Evolutionary conservation across 2,329 filamentous ascomycete species (phyloP).

Genomic region (Bipolaris zeicola): DNA sequence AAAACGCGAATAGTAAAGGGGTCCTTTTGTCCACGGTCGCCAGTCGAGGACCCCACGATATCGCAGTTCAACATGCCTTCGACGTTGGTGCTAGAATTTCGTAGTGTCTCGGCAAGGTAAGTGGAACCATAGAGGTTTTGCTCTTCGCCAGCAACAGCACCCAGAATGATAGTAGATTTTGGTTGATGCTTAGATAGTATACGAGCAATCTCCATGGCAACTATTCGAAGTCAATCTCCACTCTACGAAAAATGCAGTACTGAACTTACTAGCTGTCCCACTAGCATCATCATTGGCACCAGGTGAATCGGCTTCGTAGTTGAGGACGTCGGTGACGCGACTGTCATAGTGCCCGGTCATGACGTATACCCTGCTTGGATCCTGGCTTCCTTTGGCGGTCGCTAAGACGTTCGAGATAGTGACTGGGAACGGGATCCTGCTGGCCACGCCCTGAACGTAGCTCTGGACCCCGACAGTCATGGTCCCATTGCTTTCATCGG

Average conservation of each 20-base stretch:
- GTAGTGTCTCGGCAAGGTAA: conserved; percentile 60
- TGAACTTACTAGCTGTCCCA: conserved; percentile 54
- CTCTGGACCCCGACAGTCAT: conserved; percentile 58
- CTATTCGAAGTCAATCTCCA: conserved; percentile 23
- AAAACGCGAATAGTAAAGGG: conserved; percentile 62
- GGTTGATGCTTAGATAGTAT: conserved; percentile 57
- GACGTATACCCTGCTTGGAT: conserved; percentile 58
- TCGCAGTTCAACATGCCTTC: conserved; percentile 65
- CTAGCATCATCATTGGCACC: conserved; percentile 65
- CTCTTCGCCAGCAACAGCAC: conserved; percentile 63
- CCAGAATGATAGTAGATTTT: conserved; percentile 61
- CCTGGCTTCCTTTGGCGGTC: conserved; percentile 56
- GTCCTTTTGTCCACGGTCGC: conserved; percentile 54
- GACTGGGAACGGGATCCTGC: conserved; percentile 57
- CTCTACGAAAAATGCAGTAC: background rate
- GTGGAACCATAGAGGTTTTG: conserved; percentile 60
- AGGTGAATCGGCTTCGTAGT: conserved; percentile 60
- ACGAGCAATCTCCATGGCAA: conserved; percentile 62
- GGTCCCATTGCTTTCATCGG: conserved; percentile 55
- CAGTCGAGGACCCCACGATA: conserved; percentile 60
- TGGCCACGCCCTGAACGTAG: conserved; percentile 58
- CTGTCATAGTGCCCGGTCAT: conserved; percentile 64
- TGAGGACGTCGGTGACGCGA: conserved; percentile 56
- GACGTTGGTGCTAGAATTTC: conserved; percentile 59
- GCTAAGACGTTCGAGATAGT: conserved; percentile 59